A percentile compares a stretch with the other conserved stretches of the same genome.
phyloP scores from a whole-genome alignment of 2,329 filamentous ascomycete species.

The Beauveria asiatica region DNA sequence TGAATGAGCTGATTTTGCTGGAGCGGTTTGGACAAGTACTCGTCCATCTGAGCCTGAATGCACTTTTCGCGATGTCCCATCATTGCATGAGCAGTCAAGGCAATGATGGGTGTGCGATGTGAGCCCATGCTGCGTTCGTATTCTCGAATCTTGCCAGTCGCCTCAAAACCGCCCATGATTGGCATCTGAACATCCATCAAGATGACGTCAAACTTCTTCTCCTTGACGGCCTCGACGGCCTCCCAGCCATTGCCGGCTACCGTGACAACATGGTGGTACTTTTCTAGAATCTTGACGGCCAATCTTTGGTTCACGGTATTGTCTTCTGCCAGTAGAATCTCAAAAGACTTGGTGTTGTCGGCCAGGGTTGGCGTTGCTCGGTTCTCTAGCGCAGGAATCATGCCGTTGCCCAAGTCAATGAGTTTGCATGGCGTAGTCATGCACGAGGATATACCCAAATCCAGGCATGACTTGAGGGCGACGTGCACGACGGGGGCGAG shows the following conservation, averaged over 20 bases:
- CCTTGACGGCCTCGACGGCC: conserved; percentile 85
- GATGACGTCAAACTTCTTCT: conserved; percentile 89
- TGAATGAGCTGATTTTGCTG: conserved; percentile 97
- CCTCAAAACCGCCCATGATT: conserved; percentile 98
- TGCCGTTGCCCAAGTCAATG: conserved; percentile 90
- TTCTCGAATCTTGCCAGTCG: conserved; percentile 91
- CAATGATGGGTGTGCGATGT: conserved; percentile 87
- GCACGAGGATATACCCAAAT: conserved; percentile 95
- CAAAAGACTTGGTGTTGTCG: conserved; percentile 90
- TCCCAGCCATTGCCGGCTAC: conserved; percentile 94
- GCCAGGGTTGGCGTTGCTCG: conserved; percentile 83
- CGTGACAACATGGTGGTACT: conserved; percentile 86
- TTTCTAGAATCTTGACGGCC: conserved; percentile 93
- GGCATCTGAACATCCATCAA: conserved; percentile 99
- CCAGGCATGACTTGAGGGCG: conserved; percentile 84
- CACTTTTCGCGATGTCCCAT: conserved; percentile 96
- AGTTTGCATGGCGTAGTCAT: conserved; percentile 95
- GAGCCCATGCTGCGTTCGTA: conserved; percentile 78
- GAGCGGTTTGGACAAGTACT: conserved; percentile 92
- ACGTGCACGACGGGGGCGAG: conserved; percentile 84
- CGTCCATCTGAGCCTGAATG: conserved; percentile 98
- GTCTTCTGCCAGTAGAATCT: conserved; percentile 91
- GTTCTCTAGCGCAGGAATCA: conserved; percentile 91
- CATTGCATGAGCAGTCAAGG: conserved; percentile 96
- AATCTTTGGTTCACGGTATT: conserved; percentile 95